These are phyloP conservation scores for Tilletia setariae DNA, from an alignment of 1,284 basidiomycete species.

Conservation along the genomic window DNA sequence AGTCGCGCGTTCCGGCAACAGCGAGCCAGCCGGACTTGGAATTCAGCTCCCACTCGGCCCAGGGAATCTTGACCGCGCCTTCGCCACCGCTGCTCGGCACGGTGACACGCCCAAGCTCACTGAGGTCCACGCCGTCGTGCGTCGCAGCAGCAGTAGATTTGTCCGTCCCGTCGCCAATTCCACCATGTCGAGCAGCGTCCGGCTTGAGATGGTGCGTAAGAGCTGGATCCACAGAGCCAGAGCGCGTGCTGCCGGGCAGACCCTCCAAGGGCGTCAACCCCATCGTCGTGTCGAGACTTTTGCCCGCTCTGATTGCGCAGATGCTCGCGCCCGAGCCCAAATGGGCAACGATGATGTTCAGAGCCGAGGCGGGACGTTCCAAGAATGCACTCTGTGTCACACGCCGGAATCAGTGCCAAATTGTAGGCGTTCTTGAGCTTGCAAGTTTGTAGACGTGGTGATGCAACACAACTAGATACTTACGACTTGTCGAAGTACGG, in stretches of 20 bases:
- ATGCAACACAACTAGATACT: not conserved
- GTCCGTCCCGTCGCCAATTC: not conserved
- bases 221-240: conserved; percentile 26
- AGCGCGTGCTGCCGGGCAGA: conserved; percentile 25
- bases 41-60: conserved; percentile 25
- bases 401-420: too few species aligned
- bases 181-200: not conserved
- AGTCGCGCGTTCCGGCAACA: conserved; percentile 26
- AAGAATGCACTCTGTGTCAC: conserved; percentile 6
- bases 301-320: conserved; percentile 23
- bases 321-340: conserved; percentile 24
- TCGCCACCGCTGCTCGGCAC: not conserved
- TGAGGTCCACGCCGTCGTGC: not conserved
- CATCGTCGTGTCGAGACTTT: conserved; percentile 28
- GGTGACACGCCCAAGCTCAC: conserved; percentile 9
- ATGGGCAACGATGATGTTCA: conserved; percentile 28
- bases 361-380: not conserved
- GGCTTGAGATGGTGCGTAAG: conserved; percentile 24
- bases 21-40: conserved; percentile 25
- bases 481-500: conserved; percentile 18
- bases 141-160: not conserved
- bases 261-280: conserved; percentile 30
- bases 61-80: not conserved
- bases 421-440: too few species aligned
- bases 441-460: too few species aligned